phyloP scores from a whole-genome alignment of 441 rosid genomes.

The Populus hybrid region DNA sequence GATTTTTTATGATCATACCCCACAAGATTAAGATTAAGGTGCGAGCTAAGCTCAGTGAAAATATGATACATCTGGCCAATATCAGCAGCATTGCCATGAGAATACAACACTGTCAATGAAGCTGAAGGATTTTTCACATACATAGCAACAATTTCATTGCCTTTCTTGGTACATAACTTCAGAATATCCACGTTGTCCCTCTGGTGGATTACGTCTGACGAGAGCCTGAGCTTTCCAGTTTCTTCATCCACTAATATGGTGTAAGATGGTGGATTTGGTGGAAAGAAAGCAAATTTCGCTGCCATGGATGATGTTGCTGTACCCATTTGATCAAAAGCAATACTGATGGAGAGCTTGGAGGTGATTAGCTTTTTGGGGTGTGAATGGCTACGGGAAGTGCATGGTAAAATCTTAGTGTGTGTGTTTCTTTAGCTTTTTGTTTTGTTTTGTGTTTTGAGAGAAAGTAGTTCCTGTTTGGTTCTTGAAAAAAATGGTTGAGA shows the following conservation, averaged over 20 bases:
- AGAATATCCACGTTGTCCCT: conserved; percentile 68
- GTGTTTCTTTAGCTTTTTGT: conserved; percentile 9
- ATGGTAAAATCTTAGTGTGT: conserved; percentile 8
- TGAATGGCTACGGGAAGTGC: conserved; percentile 16
- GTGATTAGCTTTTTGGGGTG: neutral
- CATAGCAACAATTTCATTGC: conserved; percentile 76
- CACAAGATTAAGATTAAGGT: conserved; percentile 83
- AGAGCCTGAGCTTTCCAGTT: conserved; percentile 58
- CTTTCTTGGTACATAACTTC: conserved; percentile 65
- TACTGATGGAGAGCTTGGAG: neutral
- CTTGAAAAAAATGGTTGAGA: conserved; percentile 22
- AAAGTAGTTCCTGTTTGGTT: conserved; percentile 22
- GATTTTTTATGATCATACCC: conserved; percentile 38
- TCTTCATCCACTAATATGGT: conserved; percentile 38
- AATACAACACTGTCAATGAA: conserved; percentile 72
- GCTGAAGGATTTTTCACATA: conserved; percentile 71
- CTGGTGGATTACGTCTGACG: conserved; percentile 25
- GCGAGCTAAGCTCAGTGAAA: conserved; percentile 72
- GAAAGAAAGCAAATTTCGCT: conserved; percentile 90
- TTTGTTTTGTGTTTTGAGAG: conserved; percentile 1
- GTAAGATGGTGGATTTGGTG: conserved; percentile 90
- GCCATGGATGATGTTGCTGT: conserved; percentile 82
- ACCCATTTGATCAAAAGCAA: conserved; percentile 46
- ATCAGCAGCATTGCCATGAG: conserved; percentile 98
- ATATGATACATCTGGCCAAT: conserved; percentile 81